Evolutionary conservation across 2,329 filamentous ascomycete species (phyloP).

Genomic region (Trematosphaeria pertusa): DNA sequence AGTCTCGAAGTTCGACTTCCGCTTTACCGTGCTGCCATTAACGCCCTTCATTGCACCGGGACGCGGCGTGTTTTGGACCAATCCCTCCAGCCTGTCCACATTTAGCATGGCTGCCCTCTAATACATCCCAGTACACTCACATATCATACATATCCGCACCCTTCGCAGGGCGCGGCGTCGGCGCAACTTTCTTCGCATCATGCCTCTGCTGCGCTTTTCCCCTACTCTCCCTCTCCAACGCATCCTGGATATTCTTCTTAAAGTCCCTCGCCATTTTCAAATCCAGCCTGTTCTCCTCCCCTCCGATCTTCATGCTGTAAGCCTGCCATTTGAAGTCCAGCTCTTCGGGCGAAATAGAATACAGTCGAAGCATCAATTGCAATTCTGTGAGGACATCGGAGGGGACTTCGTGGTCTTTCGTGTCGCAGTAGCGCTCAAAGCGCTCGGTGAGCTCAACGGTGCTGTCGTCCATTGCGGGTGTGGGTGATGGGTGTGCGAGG

Average conservation of each 20-base stretch:
- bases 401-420: constrained; percentile 63
- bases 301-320: constrained; percentile 93
- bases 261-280: constrained; percentile 77
- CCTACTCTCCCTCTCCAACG: constrained; percentile 77
- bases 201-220: constrained; percentile 67
- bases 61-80: constrained; percentile 54
- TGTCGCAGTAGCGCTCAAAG: constrained; percentile 68
- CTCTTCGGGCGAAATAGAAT: constrained; percentile 82
- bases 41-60: constrained; percentile 48
- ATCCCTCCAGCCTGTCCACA: constrained; percentile 53
- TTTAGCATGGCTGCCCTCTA: constrained; percentile 12
- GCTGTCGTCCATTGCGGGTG: constrained; percentile 56
- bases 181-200: constrained; percentile 67
- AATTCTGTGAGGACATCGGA: constrained; percentile 82
- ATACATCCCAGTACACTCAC: constrained; percentile 49
- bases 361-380: constrained; percentile 83
- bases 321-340: constrained; percentile 99
- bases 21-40: constrained; percentile 58
- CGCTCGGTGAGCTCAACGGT: constrained; percentile 63
- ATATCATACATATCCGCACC: constrained; percentile 80
- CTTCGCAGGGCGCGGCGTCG: constrained; percentile 63
- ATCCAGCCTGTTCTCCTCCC: constrained; percentile 75
- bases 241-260: constrained; percentile 86
- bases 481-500: constrained; percentile 7
- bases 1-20: constrained; percentile 61